A percentile compares a stretch with the other conserved stretches of the same genome.
Evolutionary conservation across 768 basidiomycete genomes (phyloP).

Genomic region (Cystobasidium onofrii): DNA sequence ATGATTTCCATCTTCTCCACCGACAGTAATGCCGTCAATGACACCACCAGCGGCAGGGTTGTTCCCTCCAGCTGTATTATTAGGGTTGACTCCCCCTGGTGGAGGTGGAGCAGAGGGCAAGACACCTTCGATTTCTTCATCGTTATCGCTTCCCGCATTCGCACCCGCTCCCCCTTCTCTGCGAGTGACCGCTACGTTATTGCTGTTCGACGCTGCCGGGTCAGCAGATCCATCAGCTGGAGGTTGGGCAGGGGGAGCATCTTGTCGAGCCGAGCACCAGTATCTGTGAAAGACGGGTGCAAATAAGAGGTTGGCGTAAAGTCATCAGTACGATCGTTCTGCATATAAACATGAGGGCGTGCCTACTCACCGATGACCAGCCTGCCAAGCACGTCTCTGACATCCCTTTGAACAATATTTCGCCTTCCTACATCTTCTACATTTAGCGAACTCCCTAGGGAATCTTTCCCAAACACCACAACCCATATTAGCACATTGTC

Average conservation of each 20-base stretch:
- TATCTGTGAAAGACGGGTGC: not conserved
- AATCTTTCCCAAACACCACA: constrained; percentile 90
- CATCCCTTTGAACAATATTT: constrained; percentile 98
- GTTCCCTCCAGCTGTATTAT: not conserved
- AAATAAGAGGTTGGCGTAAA: not conserved
- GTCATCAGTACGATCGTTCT: not conserved
- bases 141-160: not conserved
- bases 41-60: not conserved
- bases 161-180: not conserved
- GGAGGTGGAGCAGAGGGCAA: not conserved
- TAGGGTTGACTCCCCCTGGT: not conserved
- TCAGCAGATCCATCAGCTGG: not conserved
- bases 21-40: not conserved
- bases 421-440: constrained; percentile 86
- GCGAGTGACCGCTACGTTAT: not conserved
- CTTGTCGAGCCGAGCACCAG: constrained; percentile 28
- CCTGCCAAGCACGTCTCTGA: constrained; percentile 91
- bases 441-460: constrained; percentile 94
- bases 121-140: not conserved
- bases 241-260: constrained; percentile 22
- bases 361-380: constrained; percentile 84
- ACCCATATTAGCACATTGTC: constrained; percentile 97
- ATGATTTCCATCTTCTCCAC: not conserved
- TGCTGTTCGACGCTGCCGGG: not conserved
- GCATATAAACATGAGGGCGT: too few relatives aligned